These are phyloP conservation scores for Cryptococcus sp. DNA, from an alignment of 1,284 basidiomycete species.

Conservation along the genomic window DNA sequence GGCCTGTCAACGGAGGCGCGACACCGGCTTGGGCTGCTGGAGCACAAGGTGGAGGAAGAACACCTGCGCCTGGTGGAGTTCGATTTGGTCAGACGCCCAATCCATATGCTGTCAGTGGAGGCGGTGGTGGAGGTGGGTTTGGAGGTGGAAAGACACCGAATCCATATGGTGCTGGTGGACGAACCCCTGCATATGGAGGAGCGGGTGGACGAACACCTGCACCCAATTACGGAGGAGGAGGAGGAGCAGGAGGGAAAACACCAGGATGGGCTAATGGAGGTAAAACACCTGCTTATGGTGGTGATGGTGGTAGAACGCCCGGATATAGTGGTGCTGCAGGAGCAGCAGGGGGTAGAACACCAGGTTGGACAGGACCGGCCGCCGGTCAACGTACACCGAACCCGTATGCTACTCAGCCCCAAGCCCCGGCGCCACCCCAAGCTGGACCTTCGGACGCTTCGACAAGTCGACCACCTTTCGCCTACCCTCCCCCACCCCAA, in stretches of 20 bases:
- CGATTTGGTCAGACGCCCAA: slow-evolving; percentile 63
- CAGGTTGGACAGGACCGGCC: slow-evolving; percentile 8
- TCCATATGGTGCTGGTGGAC: slow-evolving; percentile 53
- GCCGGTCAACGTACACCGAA: slow-evolving; percentile 56
- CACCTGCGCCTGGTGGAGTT: slow-evolving; percentile 36
- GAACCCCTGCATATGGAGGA: slow-evolving; percentile 25
- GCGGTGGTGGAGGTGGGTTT: slow-evolving; percentile 44
- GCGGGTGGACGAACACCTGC: slow-evolving; percentile 10
- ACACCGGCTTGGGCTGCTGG: slow-evolving; percentile 14
- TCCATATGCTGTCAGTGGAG: slow-evolving; percentile 52
- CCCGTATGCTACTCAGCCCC: slow-evolving; percentile 51
- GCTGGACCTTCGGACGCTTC: slow-evolving; percentile 34
- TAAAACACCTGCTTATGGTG: slow-evolving; percentile 30
- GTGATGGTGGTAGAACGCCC: slow-evolving; percentile 44
- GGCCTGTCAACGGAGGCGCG: slow-evolving; percentile 17
- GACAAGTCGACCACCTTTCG: slow-evolving; percentile 53
- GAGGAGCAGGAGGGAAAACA: slow-evolving; percentile 48
- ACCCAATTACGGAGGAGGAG: slow-evolving; percentile 15
- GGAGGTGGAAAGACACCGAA: slow-evolving; percentile 59
- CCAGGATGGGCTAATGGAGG: slow-evolving; percentile 19
- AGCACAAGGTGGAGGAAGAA: slow-evolving; percentile 29
- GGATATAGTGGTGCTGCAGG: slow-evolving; percentile 31
- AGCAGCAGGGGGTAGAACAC: slow-evolving; percentile 25
- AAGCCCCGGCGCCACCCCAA: no score
- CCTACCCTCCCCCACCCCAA: slow-evolving; percentile 55